phyloP scores from a whole-genome alignment of 2,329 filamentous ascomycete genomes.

The Fusarium algeriense region DNA sequence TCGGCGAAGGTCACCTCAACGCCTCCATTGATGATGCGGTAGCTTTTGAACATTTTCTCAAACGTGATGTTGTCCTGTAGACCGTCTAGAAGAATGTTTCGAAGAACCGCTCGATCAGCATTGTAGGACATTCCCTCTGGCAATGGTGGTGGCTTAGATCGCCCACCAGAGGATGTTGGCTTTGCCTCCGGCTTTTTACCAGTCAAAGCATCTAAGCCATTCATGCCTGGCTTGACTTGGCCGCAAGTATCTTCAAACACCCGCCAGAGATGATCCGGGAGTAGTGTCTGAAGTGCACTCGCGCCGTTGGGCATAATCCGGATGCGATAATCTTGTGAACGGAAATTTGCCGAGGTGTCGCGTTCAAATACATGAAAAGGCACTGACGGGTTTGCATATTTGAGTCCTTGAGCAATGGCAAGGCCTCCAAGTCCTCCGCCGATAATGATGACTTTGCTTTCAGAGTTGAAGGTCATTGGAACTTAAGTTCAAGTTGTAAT shows the following conservation, averaged over 20 bases:
- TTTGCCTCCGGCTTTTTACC: background rate
- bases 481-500: no score
- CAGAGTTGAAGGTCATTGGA: no score
- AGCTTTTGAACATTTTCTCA: background rate
- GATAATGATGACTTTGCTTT: background rate
- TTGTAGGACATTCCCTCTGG: background rate
- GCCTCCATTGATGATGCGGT: background rate
- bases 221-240: background rate
- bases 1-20: background rate
- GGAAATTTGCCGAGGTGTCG: background rate
- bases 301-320: background rate
- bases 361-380: background rate
- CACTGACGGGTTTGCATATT: accelerated
- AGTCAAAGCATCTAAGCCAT: background rate
- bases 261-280: background rate
- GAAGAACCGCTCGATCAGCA: background rate
- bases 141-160: background rate
- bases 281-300: background rate
- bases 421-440: background rate
- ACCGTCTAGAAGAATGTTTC: background rate
- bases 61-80: background rate
- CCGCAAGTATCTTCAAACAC: background rate
- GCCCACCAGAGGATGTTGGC: background rate
- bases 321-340: background rate
- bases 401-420: background rate